Evolutionary conservation across 768 basidiomycete species (phyloP).

Genomic region (Lenzites betulinus): DNA sequence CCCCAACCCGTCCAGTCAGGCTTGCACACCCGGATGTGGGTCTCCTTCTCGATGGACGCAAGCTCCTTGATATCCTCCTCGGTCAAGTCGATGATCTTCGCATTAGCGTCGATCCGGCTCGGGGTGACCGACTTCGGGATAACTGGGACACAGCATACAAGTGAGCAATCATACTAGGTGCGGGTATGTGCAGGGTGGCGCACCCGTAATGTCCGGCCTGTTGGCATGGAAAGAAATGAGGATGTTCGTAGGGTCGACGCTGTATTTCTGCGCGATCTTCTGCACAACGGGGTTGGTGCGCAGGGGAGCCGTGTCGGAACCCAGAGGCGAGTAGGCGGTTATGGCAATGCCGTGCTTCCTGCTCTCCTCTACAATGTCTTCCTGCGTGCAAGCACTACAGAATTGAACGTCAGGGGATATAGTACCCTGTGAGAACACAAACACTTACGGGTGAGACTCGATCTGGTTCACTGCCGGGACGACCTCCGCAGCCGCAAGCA

Average conservation of each 20-base stretch:
- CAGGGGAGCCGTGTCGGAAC: slow-evolving; percentile 69
- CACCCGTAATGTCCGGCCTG: slow-evolving; percentile 55
- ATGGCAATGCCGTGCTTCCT: slow-evolving; percentile 62
- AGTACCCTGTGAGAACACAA: not conserved
- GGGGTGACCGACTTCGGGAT: slow-evolving; percentile 79
- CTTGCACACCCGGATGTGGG: slow-evolving; percentile 65
- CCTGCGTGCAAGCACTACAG: slow-evolving; percentile 59
- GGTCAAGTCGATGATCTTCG: slow-evolving; percentile 59
- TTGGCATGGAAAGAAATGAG: slow-evolving; percentile 77
- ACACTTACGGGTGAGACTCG: slow-evolving; percentile 66
- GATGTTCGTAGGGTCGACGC: slow-evolving; percentile 61
- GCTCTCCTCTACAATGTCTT: slow-evolving; percentile 66
- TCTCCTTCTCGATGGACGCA: slow-evolving; percentile 57
- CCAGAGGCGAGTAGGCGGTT: slow-evolving; percentile 81
- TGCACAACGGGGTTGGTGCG: slow-evolving; percentile 58
- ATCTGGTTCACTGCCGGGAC: slow-evolving; percentile 82
- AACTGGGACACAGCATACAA: slow-evolving; percentile 40
- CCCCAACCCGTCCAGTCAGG: slow-evolving; percentile 69
- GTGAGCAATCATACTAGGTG: not conserved
- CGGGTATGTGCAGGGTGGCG: slow-evolving; percentile 9
- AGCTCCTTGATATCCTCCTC: slow-evolving; percentile 63
- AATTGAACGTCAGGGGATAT: not conserved
- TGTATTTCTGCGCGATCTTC: slow-evolving; percentile 63
- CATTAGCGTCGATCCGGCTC: slow-evolving; percentile 64
- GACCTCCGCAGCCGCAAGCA: slow-evolving; percentile 55